Percentiles rank a stretch among this genome's conserved stretches.
phyloP scores from a whole-genome alignment of 805 yeast species.

The Wickerhamomyces hampshirensis region DNA sequence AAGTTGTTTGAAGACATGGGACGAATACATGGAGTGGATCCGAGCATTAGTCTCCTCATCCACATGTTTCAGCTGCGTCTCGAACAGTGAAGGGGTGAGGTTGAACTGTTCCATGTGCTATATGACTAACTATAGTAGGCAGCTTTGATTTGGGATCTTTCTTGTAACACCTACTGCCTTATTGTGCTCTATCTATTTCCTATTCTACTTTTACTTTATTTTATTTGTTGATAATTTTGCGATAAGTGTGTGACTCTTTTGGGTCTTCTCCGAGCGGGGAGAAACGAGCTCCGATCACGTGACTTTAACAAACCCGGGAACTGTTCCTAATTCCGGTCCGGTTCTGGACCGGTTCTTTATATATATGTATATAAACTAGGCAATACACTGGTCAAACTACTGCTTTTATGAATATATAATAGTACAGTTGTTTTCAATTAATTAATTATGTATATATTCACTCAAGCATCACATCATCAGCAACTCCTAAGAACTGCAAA shows the following conservation, averaged over 20 bases:
- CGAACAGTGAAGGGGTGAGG: background rate
- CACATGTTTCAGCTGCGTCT: background rate
- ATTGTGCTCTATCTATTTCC: background rate
- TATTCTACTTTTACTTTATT: too few species aligned
- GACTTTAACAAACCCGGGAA: too few species aligned
- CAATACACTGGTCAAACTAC: too few species aligned
- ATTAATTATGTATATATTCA: background rate
- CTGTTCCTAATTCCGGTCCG: too few species aligned
- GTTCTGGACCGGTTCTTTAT: too few species aligned
- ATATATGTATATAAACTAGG: too few species aligned
- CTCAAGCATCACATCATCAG: slow-evolving; percentile 12
- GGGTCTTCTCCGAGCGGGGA: background rate
- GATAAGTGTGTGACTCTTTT: background rate
- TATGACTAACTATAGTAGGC: too few species aligned
- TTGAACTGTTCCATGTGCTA: background rate
- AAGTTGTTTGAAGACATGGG: slow-evolving; percentile 5
- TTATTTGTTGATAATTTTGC: too few species aligned
- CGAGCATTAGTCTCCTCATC: slow-evolving; percentile 9
- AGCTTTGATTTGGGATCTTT: too few species aligned
- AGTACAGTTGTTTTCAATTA: too few species aligned
- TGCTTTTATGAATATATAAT: too few species aligned
- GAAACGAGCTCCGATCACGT: background rate
- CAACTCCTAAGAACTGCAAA: slow-evolving; percentile 44
- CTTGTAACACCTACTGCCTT: too few species aligned
- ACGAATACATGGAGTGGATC: slow-evolving; percentile 14